Percentiles rank a stretch among this genome's conserved stretches.
Conservation (phyloP, 2,329 filamentous ascomycete species). For the Coniochaeta sp. region DNA sequence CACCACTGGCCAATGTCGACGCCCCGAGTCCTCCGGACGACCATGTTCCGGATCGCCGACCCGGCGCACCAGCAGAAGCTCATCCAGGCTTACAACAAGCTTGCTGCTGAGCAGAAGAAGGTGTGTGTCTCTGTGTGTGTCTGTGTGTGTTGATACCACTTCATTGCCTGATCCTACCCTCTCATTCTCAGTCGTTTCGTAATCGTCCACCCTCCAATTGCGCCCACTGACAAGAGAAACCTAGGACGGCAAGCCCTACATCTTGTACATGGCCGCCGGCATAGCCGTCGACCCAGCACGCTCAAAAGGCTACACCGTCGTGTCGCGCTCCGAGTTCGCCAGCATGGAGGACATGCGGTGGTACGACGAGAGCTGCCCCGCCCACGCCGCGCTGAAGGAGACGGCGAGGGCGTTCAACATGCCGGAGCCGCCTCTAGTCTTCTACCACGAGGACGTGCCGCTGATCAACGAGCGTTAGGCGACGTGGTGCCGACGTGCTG, state of each 20-base stretch:
- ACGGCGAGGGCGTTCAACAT: conserved; percentile 22
- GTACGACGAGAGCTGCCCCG: conserved; percentile 51
- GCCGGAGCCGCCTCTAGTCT: conserved; percentile 18
- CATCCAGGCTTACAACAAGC: conserved; percentile 33
- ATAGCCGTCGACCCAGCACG: conserved; percentile 48
- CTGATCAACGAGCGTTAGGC: background rate
- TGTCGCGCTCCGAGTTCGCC: conserved; percentile 55
- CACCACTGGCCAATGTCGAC: background rate
- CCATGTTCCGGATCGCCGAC: conserved; percentile 45
- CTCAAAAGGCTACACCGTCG: conserved; percentile 57
- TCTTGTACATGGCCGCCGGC: conserved; percentile 48
- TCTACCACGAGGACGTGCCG: background rate
- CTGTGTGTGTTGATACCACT: too few relatives aligned
- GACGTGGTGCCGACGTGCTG: background rate
- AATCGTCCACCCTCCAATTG: too few relatives aligned
- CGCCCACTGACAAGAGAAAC: too few relatives aligned
- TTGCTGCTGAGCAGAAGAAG: conserved; percentile 33
- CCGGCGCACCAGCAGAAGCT: conserved; percentile 34
- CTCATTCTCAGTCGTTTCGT: too few relatives aligned
- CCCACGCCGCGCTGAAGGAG: conserved; percentile 33
- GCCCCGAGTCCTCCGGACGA: conserved; percentile 34
- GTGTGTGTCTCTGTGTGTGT: conserved; percentile 18
- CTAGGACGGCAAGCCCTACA: conserved; percentile 66
- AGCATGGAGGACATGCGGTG: conserved; percentile 61
- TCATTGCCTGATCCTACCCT: background rate